Base-by-base conservation (phyloP, 78 protist genomes). In the Dictyostelium firmibasis region DNA sequence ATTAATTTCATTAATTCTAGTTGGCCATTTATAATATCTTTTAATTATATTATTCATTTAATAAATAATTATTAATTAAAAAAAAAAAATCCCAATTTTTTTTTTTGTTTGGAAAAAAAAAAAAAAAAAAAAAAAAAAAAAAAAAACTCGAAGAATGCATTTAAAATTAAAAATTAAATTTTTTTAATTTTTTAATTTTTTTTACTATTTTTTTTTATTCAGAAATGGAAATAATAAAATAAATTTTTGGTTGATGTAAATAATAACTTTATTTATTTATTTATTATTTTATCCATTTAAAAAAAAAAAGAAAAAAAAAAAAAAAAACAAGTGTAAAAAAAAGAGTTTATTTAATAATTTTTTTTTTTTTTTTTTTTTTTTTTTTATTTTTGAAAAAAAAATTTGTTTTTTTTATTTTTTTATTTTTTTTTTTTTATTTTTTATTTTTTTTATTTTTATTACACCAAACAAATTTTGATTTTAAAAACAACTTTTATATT, bases 51-150 rank as follows among this genome's bases (percentile, higher is more conserved):
- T 38, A 76, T 76, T 38, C 57, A 33, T 76, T 76, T 50, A 50
- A 50, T 50, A 14, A 14, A 1, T 50, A 50, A 69, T 29, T 9
- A 70, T 31, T 25, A 1, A 25, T 70, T 33, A 72, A 29, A 72
- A 33, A 72, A 72, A 72, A 33, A 29, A 72, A 67, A 67, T 18
- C 4, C 25, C 10, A 13, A n/a, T n/a, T 74, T 74, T 74, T 25
- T n/a, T n/a, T 29, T 4, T 29, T 3, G 35, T n/a, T 35, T n/a
- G 43, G 43, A 77, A 43, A 25, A 77, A 43, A 43, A 77, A 25
- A 77, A 77, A 77, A 77, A 77, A 77, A 77, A 77, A 41, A 14
- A 18, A 18, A 76, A 77, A 77, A 77, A 77, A 77, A 74, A 36
- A 74, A 74, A 72, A 47, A 41, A 41, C 47, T 41, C 47, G 47